These are phyloP conservation scores for Tuber microsphaerosporum DNA, from an alignment of 495 filamentous ascomycete species.

Conservation along the genomic window DNA sequence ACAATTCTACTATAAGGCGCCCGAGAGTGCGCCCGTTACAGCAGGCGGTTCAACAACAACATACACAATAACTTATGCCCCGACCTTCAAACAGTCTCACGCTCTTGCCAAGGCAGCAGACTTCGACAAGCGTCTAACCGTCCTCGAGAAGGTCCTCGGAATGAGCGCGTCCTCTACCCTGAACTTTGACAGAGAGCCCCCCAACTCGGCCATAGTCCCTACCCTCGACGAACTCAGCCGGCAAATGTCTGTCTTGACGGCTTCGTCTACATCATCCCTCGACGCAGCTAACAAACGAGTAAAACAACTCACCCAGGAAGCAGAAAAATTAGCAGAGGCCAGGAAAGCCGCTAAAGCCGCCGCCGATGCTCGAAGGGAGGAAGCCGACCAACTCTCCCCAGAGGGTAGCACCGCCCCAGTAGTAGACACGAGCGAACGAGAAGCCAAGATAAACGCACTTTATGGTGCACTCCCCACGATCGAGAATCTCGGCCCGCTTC, in stretches of 20 bases:
- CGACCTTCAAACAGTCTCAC: slow-evolving; percentile 56
- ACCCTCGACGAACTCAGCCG: slow-evolving; percentile 71
- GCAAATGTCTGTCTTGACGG: slow-evolving; percentile 58
- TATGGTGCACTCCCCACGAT: slow-evolving; percentile 86
- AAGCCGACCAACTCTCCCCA: slow-evolving; percentile 33
- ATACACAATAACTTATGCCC: slow-evolving; percentile 53
- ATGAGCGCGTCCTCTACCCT: slow-evolving; percentile 62
- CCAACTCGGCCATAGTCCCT: slow-evolving; percentile 63
- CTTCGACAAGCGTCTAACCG: slow-evolving; percentile 70
- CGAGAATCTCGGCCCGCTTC: slow-evolving; percentile 71
- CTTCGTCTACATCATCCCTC: slow-evolving; percentile 58
- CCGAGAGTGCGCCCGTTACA: neutral
- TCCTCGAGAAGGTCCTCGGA: slow-evolving; percentile 75
- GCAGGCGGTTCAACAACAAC: slow-evolving; percentile 39
- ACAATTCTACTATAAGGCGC: slow-evolving; percentile 17
- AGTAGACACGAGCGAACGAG: slow-evolving; percentile 55
- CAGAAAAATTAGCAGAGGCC: slow-evolving; percentile 66
- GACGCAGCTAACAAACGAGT: slow-evolving; percentile 69
- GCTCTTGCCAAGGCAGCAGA: slow-evolving; percentile 74
- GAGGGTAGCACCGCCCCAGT: neutral
- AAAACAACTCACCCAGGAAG: slow-evolving; percentile 67
- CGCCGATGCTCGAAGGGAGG: slow-evolving; percentile 33
- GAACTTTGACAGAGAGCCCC: slow-evolving; percentile 53
- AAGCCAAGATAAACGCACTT: slow-evolving; percentile 81
- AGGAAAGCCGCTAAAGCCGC: slow-evolving; percentile 59